These are phyloP conservation scores for Cinnamomum micranthum DNA, from an alignment of 164 flowering plant genomes.

Conservation along the genomic window DNA sequence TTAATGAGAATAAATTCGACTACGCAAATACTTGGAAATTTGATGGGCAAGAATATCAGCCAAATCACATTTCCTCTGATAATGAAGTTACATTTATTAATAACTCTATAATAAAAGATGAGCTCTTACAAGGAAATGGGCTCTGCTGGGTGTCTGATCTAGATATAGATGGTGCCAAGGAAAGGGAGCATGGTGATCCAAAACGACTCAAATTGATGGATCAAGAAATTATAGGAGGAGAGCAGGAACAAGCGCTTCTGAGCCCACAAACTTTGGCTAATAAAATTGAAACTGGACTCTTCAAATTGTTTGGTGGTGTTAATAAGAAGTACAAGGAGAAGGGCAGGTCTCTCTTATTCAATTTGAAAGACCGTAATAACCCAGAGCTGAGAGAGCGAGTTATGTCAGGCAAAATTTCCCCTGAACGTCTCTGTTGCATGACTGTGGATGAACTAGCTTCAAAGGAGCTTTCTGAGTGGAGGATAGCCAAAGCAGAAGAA, in stretches of 20 bases:
- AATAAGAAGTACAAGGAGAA: constrained; percentile 96
- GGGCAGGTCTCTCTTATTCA: constrained; percentile 90
- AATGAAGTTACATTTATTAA: too few species aligned
- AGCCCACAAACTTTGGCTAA: constrained; percentile 54
- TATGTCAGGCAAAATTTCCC: constrained; percentile 76
- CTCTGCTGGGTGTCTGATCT: constrained; percentile 80
- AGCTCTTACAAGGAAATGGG: constrained; percentile 39
- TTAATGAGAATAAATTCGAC: too few species aligned
- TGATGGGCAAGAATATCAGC: too few species aligned
- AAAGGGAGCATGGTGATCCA: constrained; percentile 21
- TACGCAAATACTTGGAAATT: too few species aligned
- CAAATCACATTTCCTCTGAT: too few species aligned
- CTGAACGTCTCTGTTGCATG: constrained; percentile 86
- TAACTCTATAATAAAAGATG: too few species aligned
- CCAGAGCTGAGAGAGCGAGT: constrained; percentile 93
- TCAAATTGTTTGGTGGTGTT: constrained; percentile 89
- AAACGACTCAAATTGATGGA: constrained; percentile 26
- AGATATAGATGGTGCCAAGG: constrained; percentile 26
- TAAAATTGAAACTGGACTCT: constrained; percentile 80
- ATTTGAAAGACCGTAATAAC: constrained; percentile 85
- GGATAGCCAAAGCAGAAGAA: constrained; percentile 97
- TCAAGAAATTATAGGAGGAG: constrained; percentile 11
- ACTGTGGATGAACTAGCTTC: constrained; percentile 99
- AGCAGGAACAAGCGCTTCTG: constrained; percentile 6
- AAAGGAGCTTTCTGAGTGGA: constrained; percentile 93